Evolutionary conservation across 2,329 filamentous ascomycete species (phyloP), one percentile per base, ranked within the genome.

Genomic region (Cephalotrichum gorgonifer): DNA sequence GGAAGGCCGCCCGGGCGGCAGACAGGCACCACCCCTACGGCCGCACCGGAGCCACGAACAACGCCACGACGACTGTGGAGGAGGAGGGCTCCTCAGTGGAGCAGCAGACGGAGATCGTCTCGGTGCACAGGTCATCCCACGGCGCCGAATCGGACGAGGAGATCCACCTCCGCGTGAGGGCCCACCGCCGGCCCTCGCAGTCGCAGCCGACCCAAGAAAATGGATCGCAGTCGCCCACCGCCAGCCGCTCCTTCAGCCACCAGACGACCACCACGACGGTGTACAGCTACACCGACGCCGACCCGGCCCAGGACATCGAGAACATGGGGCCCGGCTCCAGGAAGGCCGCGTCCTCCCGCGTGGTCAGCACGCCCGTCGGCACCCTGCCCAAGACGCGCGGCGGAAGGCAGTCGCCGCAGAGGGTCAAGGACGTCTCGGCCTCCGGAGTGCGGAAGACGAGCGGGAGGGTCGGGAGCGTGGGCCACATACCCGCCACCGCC

Each of bases 111-210:
- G 83, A 87, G 60, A 64, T 79, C 50, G 69, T 81, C 46, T 71
- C 75, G 39, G 75, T 78, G 42, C 74, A 85, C 57, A 81, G 79
- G 30, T 74, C 77, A 38, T 82, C 79, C 14, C 74, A 76, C 17
- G 76, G 75, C 41, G 71, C 71, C 25, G 86, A 93, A 61, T 86
- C 84, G 20, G 89, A 95, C 52, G 88, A 95, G 60, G 88, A 95
- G 62, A 78, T 80, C 58, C 85, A 89, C 59, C 68, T 95, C 43
- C 84, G 88, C 45, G 81, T 88, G 74, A 78, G 78, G 54, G 78
- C 79, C 51, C 79, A 73, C 58, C 83, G 76, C 57, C 86, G 83
- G 68, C 70, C 69, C 35, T 85, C 76, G 20, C 49, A 50, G 33
- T 31, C 25, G 12, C 46, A 26, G 15, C 28, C 20, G 12, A 11